Conservation (phyloP, 768 basidiomycete species). For the Boletus subparvulus region DNA sequence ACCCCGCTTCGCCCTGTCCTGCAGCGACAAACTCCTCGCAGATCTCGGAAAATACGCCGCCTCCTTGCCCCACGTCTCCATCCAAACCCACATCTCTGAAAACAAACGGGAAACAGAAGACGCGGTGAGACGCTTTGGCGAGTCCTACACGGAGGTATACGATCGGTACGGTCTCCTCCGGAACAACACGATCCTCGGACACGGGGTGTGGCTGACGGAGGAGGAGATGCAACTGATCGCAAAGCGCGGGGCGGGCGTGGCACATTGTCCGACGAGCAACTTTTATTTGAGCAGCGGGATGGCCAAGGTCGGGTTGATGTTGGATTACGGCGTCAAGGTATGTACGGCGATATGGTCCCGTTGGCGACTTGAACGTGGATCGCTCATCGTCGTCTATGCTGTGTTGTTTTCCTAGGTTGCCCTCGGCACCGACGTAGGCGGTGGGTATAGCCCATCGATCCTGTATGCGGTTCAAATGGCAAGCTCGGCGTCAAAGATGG, state of each 20-base stretch:
- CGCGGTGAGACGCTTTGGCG: constrained; percentile 64
- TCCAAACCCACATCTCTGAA: constrained; percentile 93
- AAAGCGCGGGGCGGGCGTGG: constrained; percentile 64
- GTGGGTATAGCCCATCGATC: constrained; percentile 80
- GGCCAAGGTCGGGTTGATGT: constrained; percentile 68
- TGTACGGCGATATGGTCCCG: no score
- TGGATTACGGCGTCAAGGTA: constrained; percentile 85
- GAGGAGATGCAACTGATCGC: constrained; percentile 71
- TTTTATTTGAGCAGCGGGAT: constrained; percentile 86
- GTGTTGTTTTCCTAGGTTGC: constrained; percentile 57
- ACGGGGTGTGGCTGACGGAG: constrained; percentile 75
- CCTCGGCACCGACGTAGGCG: constrained; percentile 87
- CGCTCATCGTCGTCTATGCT: neutral
- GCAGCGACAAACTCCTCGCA: constrained; percentile 62
- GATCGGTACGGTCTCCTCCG: constrained; percentile 71
- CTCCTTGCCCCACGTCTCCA: constrained; percentile 56
- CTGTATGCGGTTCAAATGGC: constrained; percentile 72
- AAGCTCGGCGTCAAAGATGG: constrained; percentile 75
- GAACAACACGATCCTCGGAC: constrained; percentile 79
- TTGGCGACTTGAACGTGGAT: neutral
- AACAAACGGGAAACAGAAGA: constrained; percentile 67
- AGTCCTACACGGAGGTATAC: constrained; percentile 77
- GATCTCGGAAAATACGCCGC: constrained; percentile 57
- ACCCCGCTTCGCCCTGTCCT: constrained; percentile 90
- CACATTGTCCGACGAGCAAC: constrained; percentile 93